Percentiles rank a stretch among this genome's conserved stretches.
These are phyloP conservation scores for Brettanomyces naardenensis DNA, from an alignment of 805 yeast genomes.

Conservation along the genomic window DNA sequence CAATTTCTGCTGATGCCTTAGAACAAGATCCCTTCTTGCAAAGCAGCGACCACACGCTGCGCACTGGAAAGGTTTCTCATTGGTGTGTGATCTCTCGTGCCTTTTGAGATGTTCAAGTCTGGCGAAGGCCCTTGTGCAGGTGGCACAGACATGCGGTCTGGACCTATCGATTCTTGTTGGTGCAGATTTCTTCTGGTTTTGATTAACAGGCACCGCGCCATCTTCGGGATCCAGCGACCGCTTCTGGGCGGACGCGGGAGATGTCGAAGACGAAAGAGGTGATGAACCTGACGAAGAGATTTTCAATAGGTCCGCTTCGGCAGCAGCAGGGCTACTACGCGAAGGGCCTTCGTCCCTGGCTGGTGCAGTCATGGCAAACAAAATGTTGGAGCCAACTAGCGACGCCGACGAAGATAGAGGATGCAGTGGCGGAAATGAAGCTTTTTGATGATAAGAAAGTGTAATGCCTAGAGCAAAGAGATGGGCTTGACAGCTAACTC, in stretches of 20 bases:
- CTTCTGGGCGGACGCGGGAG: too few relatives aligned
- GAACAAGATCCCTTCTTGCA: constrained; percentile 80
- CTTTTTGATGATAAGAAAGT: too few relatives aligned
- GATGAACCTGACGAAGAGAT: background rate
- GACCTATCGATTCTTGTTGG: constrained; percentile 88
- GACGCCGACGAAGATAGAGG: too few relatives aligned
- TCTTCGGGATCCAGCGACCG: background rate
- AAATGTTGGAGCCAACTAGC: too few relatives aligned
- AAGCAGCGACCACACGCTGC: constrained; percentile 95
- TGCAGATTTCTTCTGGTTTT: constrained; percentile 52
- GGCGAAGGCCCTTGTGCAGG: constrained; percentile 94
- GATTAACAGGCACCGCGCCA: background rate
- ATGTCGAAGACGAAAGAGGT: too few relatives aligned
- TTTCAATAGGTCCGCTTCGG: background rate
- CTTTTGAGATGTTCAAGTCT: constrained; percentile 89
- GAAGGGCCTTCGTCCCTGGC: too few relatives aligned
- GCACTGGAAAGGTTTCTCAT: constrained; percentile 93
- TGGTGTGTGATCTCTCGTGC: constrained; percentile 90
- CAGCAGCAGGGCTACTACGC: too few relatives aligned
- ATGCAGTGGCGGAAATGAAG: too few relatives aligned
- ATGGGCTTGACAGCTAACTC: too few relatives aligned
- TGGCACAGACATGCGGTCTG: constrained; percentile 82
- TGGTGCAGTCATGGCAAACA: too few relatives aligned
- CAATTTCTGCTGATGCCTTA: constrained; percentile 91
- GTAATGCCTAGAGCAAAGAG: too few relatives aligned